These are phyloP conservation scores for Spathaspora gorwiae DNA, from an alignment of 805 yeast species.

Conservation along the genomic window DNA sequence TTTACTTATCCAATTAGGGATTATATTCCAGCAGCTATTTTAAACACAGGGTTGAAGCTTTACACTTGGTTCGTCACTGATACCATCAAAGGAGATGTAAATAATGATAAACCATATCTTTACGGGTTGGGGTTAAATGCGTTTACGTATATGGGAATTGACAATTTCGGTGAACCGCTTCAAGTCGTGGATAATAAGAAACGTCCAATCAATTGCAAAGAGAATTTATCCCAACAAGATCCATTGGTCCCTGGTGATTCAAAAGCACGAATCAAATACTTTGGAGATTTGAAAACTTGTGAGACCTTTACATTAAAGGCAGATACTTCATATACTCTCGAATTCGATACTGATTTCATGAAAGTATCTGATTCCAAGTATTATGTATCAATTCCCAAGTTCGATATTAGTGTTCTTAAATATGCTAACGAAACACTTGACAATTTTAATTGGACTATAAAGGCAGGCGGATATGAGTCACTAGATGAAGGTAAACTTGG, in stretches of 20 bases:
- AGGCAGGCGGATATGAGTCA: conserved; percentile 30
- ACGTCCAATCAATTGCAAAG: conserved; percentile 12
- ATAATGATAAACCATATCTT: conserved; percentile 55
- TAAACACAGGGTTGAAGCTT: conserved; percentile 47
- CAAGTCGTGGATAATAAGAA: background rate
- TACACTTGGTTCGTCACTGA: conserved; percentile 59
- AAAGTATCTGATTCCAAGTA: conserved; percentile 48
- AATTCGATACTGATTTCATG: conserved; percentile 52
- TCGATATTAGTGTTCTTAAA: conserved; percentile 38
- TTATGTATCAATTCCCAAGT: conserved; percentile 49
- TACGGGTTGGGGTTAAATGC: conserved; percentile 60
- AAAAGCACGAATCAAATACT: conserved; percentile 41
- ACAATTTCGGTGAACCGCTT: conserved; percentile 5
- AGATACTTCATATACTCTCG: conserved; percentile 39
- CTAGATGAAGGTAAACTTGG: conserved; percentile 30
- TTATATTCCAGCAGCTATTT: conserved; percentile 48
- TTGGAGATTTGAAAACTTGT: conserved; percentile 35
- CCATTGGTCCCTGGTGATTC: conserved; percentile 26
- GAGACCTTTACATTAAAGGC: conserved; percentile 36
- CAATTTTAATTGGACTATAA: conserved; percentile 45
- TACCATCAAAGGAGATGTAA: conserved; percentile 60
- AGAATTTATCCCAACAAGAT: conserved; percentile 17
- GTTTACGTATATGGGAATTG: conserved; percentile 43
- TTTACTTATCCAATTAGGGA: conserved; percentile 56
- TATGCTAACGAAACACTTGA: conserved; percentile 42